Evolutionary conservation across 1,284 basidiomycete genomes (phyloP), one percentile per base, ranked within the genome.

Genomic region (Ganoderma lucidum): DNA sequence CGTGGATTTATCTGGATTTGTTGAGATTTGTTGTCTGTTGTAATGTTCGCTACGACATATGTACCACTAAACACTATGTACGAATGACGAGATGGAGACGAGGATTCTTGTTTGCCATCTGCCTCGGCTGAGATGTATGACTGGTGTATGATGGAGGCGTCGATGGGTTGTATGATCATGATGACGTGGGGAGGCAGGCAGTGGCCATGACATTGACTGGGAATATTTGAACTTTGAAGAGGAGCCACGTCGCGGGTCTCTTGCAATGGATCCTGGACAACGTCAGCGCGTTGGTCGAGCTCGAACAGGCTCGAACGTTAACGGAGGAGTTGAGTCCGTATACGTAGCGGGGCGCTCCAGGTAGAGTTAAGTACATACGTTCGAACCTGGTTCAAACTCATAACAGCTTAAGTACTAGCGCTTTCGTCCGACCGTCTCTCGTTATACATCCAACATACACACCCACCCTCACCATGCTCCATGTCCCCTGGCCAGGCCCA

Each of bases 41-140:
- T 65, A 65, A 45, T 48, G 14, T 45, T 42, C 37, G 19, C 32
- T 23, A 62, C 32, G 42, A 23, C 53, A 39, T 9, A 41, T 58
- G 63, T 59, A 65, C 55, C 37, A 42, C 41, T 59, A 44, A 23
- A 59, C 41, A 15, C 39, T 59, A 65, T 65, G 55, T 56, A 65
- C 55, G 63, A 65, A 56, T 65, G 53, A 30, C n/a, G 23, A n/a
- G 17, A 14, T 48, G 44, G 32, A 58, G 8, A 3, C 6, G 56
- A 37, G 28, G 45, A 10, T 48, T 23, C 35, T 35, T n/a, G 32
- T 58, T n/a, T 32, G 53, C 15, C 14, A 9, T 3, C 5, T 5
- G 30, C 6, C 53, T 55, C 53, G 53, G 39, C 35, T 35, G 10
- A 15, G 28, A 15, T 41, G 39, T 9, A 2, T 41, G 39, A 35